These are phyloP conservation scores for Diaporthe aspalathi DNA, from an alignment of 2,329 filamentous ascomycete species.

Conservation along the genomic window DNA sequence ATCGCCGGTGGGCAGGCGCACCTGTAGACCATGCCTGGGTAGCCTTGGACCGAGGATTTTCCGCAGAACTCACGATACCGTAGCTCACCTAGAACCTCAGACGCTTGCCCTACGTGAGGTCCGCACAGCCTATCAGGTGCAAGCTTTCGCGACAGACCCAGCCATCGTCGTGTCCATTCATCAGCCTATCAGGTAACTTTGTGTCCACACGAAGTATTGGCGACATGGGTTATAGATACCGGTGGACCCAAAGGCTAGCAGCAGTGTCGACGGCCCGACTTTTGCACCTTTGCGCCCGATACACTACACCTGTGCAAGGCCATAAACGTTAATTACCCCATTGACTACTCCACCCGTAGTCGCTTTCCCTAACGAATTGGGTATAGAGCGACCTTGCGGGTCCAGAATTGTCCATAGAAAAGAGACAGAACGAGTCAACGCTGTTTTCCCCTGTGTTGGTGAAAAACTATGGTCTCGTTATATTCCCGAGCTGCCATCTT, in stretches of 20 bases:
- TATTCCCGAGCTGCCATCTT: background rate
- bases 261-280: background rate
- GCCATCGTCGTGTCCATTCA: background rate
- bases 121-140: background rate
- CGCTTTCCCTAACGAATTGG: too few relatives aligned
- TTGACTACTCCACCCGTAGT: too few relatives aligned
- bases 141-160: background rate
- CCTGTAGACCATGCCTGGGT: too few relatives aligned
- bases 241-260: background rate
- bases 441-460: too few relatives aligned
- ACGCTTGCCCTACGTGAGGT: background rate
- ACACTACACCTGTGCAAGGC: too few relatives aligned
- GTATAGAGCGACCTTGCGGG: too few relatives aligned
- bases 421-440: too few relatives aligned
- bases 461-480: background rate
- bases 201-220: background rate
- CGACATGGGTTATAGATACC: background rate
- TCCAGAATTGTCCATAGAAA: too few relatives aligned
- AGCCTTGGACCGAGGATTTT: background rate
- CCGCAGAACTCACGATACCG: background rate
- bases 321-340: too few relatives aligned
- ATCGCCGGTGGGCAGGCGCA: background rate
- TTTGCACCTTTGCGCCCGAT: too few relatives aligned
- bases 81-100: too few relatives aligned
- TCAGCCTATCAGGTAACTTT: background rate